phyloP scores from a whole-genome alignment of 2,329 filamentous ascomycete genomes.

The Xylaria sp. region DNA sequence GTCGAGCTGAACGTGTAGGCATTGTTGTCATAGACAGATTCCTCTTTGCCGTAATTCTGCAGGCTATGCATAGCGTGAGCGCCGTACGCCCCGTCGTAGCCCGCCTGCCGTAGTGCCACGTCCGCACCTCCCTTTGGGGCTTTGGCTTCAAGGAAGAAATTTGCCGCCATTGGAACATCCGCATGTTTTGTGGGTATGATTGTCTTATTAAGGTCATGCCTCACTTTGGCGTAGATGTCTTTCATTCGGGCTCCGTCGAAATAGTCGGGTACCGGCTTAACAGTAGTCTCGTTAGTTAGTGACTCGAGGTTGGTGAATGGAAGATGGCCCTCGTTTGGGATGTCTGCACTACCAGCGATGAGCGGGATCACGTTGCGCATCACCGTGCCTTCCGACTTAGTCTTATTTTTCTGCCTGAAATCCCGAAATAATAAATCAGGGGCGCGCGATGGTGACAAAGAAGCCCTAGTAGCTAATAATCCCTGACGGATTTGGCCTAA shows the following conservation, averaged over 20 bases:
- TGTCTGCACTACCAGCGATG: conserved; percentile 24
- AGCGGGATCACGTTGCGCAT: conserved; percentile 30
- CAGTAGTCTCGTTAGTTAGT: background rate
- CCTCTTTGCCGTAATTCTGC: conserved; percentile 29
- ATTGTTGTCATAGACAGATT: conserved; percentile 53
- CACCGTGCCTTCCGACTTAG: conserved; percentile 25
- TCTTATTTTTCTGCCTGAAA: conserved; percentile 36
- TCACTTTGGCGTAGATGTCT: conserved; percentile 17
- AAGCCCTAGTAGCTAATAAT: conserved; percentile 26
- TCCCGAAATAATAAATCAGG: conserved; percentile 37
- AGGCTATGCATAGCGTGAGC: conserved; percentile 21
- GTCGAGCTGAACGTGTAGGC: conserved; percentile 54
- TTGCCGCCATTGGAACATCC: conserved; percentile 29
- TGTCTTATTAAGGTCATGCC: conserved; percentile 28
- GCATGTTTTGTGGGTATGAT: conserved; percentile 40
- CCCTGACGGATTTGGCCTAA: conserved; percentile 7
- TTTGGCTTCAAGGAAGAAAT: conserved; percentile 29
- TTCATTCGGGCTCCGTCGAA: conserved; percentile 19
- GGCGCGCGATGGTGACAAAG: conserved; percentile 40
- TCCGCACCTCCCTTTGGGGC: background rate
- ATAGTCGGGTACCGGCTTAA: conserved; percentile 21
- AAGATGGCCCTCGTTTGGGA: conserved; percentile 31
- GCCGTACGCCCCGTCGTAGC: conserved; percentile 24
- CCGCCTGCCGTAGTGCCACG: conserved; percentile 14
- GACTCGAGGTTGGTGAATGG: conserved; percentile 15